Evolutionary conservation across 495 filamentous ascomycete genomes (phyloP).

Genomic region (Chaetomidium leptoderma): DNA sequence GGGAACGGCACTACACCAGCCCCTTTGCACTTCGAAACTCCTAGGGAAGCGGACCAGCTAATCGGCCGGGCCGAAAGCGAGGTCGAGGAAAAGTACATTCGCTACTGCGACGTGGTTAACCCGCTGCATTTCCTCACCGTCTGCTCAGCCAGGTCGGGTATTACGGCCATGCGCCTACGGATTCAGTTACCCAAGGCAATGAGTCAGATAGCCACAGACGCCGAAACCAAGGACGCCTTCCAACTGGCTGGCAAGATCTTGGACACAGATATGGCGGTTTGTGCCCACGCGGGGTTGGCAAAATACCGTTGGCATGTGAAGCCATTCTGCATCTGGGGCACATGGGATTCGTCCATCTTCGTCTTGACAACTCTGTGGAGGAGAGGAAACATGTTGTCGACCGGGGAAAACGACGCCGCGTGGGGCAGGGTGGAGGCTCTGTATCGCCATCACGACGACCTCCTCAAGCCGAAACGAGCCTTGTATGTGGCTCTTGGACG

Average conservation of each 20-base stretch:
- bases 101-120: conserved; percentile 21
- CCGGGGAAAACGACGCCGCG: not conserved
- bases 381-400: conserved; percentile 4
- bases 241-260: conserved; percentile 19
- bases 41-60: not conserved
- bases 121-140: conserved; percentile 22
- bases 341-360: not conserved
- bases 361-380: not conserved
- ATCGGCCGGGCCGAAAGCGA: conserved; percentile 14
- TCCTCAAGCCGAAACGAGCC: conserved; percentile 11
- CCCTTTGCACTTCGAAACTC: not conserved
- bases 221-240: not conserved
- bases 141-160: conserved; percentile 12
- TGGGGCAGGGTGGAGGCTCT: conserved; percentile 17
- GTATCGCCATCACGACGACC: conserved; percentile 11
- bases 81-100: conserved; percentile 17
- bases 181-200: conserved; percentile 7
- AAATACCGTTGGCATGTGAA: conserved; percentile 17
- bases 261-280: conserved; percentile 16
- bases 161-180: conserved; percentile 17
- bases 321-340: conserved; percentile 8
- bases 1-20: not conserved
- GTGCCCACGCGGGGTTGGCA: not conserved
- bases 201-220: not conserved
- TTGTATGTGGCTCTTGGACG: not conserved